Conservation (phyloP, 2,329 filamentous ascomycete species). For the Incumbomyces delicatus region DNA sequence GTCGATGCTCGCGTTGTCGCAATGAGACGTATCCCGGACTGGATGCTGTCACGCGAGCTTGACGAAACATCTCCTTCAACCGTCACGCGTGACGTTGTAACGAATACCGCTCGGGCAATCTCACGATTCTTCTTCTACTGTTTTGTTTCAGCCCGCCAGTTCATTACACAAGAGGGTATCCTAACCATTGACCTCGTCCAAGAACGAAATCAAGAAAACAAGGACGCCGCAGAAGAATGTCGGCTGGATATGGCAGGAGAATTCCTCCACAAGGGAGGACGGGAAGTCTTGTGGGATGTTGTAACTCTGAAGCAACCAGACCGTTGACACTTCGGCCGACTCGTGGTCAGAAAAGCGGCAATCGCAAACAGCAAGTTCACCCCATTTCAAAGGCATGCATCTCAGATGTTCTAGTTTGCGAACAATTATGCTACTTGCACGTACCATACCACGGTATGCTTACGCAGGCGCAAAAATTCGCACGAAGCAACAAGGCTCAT, state of each 20-base stretch:
- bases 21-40: neutral
- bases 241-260: neutral
- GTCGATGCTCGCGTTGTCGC: neutral
- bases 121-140: neutral
- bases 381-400: no score
- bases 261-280: neutral
- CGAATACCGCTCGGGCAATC: neutral
- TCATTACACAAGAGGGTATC: neutral
- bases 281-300: neutral
- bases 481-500: no score
- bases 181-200: neutral
- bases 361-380: no score
- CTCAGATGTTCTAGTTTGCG: no score
- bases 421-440: no score
- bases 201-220: neutral
- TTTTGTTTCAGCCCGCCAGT: neutral
- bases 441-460: no score
- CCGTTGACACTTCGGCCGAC: no score
- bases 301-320: neutral
- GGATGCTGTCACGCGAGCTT: neutral
- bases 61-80: constrained; percentile 1
- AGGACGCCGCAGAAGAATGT: neutral
- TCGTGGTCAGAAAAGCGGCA: no score
- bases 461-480: no score
- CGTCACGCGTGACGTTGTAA: neutral